Evolutionary conservation across 2,329 filamentous ascomycete genomes (phyloP).

Genomic region (Taxawa tesnikishii): DNA sequence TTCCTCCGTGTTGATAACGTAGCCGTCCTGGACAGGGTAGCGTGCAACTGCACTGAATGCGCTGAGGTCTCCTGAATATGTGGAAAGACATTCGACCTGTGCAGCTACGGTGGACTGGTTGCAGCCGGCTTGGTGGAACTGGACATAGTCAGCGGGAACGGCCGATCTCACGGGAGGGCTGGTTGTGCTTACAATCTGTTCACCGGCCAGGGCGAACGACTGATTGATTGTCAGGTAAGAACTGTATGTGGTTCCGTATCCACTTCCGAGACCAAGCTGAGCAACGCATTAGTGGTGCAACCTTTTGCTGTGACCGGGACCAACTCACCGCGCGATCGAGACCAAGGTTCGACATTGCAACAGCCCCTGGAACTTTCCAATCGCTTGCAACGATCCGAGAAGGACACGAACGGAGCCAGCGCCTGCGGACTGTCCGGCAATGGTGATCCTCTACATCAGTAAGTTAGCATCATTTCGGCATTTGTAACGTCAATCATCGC

Average conservation of each 20-base stretch:
- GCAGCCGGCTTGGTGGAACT: slow-evolving; percentile 41
- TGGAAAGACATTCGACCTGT: slow-evolving; percentile 42
- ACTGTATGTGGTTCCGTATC: slow-evolving; percentile 47
- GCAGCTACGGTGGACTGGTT: slow-evolving; percentile 30
- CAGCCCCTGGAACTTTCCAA: slow-evolving; percentile 33
- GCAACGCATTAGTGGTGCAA: too few relatives aligned
- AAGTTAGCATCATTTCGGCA: too few relatives aligned
- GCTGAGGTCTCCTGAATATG: slow-evolving; percentile 30
- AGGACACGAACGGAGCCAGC: slow-evolving; percentile 45
- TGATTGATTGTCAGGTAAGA: slow-evolving; percentile 45
- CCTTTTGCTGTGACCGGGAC: too few relatives aligned
- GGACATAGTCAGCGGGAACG: too few relatives aligned
- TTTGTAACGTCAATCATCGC: too few relatives aligned
- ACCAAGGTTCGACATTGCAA: slow-evolving; percentile 42
- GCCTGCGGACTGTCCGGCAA: slow-evolving; percentile 37
- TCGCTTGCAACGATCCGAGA: slow-evolving; percentile 36
- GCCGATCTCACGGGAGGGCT: too few relatives aligned
- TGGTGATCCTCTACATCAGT: slow-evolving; percentile 34
- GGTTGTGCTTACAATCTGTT: too few relatives aligned
- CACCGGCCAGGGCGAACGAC: slow-evolving; percentile 33
- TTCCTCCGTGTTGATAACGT: slow-evolving; percentile 38
- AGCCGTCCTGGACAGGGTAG: slow-evolving; percentile 47
- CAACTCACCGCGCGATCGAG: too few relatives aligned
- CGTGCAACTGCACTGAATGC: slow-evolving; percentile 32
- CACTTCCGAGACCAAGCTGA: slow-evolving; percentile 40